A percentile compares a stretch with the other conserved stretches of the same genome.
Conservation (phyloP, 768 basidiomycete species). For the Tylopilus sp. region DNA sequence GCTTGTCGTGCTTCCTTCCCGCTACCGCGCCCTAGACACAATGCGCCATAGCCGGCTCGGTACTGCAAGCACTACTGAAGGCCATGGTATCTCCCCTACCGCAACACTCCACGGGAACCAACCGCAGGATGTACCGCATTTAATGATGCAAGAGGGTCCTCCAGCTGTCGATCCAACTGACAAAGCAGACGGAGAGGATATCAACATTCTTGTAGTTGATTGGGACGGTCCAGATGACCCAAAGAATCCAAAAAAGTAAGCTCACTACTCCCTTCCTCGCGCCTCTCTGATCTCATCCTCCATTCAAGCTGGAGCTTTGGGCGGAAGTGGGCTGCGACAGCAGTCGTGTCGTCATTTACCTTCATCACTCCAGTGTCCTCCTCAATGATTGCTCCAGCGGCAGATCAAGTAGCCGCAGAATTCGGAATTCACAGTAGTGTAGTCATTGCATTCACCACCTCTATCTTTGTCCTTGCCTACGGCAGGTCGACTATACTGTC, state of each 20-base stretch:
- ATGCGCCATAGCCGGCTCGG: neutral
- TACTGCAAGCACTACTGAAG: neutral
- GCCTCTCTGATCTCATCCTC: neutral
- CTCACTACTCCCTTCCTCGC: neutral
- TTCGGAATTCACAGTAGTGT: conserved; percentile 53
- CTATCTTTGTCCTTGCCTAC: conserved; percentile 58
- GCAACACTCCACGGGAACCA: conserved; percentile 10
- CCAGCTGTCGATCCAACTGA: neutral
- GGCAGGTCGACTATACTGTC: conserved; percentile 35
- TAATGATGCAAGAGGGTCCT: neutral
- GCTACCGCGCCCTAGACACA: neutral
- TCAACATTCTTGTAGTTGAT: conserved; percentile 4
- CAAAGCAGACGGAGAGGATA: neutral
- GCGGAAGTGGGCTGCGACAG: conserved; percentile 62
- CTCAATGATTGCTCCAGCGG: conserved; percentile 71
- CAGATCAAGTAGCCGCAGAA: conserved; percentile 43
- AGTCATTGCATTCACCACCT: conserved; percentile 54
- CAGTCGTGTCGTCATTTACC: conserved; percentile 62
- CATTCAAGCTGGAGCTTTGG: conserved; percentile 50
- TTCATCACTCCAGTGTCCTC: conserved; percentile 70
- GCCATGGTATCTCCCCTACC: neutral
- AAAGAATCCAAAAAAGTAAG: neutral
- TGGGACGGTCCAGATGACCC: neutral
- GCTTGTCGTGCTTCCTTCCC: neutral
- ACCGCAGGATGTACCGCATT: neutral